Evolutionary conservation across 768 basidiomycete species (phyloP).

Genomic region (Macrolepiota fuliginosa): DNA sequence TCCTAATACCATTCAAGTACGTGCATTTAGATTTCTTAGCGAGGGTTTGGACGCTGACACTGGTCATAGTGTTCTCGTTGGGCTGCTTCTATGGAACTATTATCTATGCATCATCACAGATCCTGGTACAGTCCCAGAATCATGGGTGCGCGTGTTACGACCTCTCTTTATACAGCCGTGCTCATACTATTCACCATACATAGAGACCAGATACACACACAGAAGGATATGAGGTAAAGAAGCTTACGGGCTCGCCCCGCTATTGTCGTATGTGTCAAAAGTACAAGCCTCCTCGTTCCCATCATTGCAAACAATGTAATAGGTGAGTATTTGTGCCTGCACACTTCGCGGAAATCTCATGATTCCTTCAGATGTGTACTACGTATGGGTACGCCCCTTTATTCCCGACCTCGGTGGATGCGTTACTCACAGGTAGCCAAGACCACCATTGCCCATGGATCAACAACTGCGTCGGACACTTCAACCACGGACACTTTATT

Average conservation of each 20-base stretch:
- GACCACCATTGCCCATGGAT: constrained; percentile 95
- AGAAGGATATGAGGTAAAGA: constrained; percentile 90
- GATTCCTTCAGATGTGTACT: constrained; percentile 63
- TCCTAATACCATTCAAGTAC: constrained; percentile 93
- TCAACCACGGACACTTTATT: constrained; percentile 86
- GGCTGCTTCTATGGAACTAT: constrained; percentile 86
- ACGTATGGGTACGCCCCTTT: constrained; percentile 69
- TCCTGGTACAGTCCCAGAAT: constrained; percentile 77
- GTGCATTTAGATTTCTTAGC: constrained; percentile 21
- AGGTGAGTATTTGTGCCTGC: constrained; percentile 42
- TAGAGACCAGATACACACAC: constrained; percentile 74
- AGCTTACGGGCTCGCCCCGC: constrained; percentile 75
- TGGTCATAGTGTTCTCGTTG: constrained; percentile 61
- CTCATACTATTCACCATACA: neutral
- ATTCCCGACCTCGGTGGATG: neutral
- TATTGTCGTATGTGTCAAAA: constrained; percentile 84
- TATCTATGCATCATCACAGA: constrained; percentile 78
- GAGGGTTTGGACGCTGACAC: neutral
- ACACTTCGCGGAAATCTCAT: constrained; percentile 7
- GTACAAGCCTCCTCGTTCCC: constrained; percentile 86
- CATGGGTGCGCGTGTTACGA: constrained; percentile 59
- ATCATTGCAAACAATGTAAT: constrained; percentile 90
- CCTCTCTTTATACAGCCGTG: neutral
- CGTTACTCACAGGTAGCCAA: constrained; percentile 25
- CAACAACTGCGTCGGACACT: constrained; percentile 92